A percentile compares a stretch with the other conserved stretches of the same genome.
Conservation (phyloP, 2,329 filamentous ascomycete species). For the Alternaria postmessia region DNA sequence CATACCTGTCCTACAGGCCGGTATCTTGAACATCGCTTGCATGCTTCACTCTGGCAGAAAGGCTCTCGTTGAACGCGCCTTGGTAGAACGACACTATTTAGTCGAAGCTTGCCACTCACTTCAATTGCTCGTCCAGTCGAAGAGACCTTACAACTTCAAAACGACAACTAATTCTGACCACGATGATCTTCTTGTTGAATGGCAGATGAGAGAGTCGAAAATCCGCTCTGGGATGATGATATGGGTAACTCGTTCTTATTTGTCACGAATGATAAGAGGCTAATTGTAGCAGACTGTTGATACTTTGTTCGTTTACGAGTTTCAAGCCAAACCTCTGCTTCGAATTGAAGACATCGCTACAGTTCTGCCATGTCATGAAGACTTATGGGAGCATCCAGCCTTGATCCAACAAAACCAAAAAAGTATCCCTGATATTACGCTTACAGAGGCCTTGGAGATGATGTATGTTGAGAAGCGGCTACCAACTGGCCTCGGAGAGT, state of each 20-base stretch:
- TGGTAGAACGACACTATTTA: constrained; percentile 4
- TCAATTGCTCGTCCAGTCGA: constrained; percentile 1
- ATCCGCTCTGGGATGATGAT: constrained; percentile 18
- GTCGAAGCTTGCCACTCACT: constrained; percentile 17
- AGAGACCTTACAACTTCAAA: not conserved
- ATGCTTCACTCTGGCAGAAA: constrained; percentile 20
- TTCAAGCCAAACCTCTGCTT: constrained; percentile 18
- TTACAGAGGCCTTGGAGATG: constrained; percentile 50
- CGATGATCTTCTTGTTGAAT: not conserved
- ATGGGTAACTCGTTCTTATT: constrained; percentile 7
- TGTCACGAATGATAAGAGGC: not conserved
- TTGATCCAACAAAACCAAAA: not conserved
- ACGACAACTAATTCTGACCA: not conserved
- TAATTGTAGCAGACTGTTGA: constrained; percentile 7
- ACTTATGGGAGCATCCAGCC: constrained; percentile 15
- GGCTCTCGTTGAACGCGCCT: constrained; percentile 7
- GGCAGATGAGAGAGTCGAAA: constrained; percentile 5
- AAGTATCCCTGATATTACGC: not conserved
- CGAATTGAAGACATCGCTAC: constrained; percentile 14
- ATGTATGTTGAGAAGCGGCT: constrained; percentile 61
- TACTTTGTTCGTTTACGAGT: constrained; percentile 18
- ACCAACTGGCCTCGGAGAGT: constrained; percentile 56
- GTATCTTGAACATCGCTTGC: constrained; percentile 18
- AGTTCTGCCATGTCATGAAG: constrained; percentile 18
- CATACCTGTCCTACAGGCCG: constrained; percentile 15